Base-by-base conservation (phyloP, 1,284 basidiomycete species). In the Malassezia japonica region DNA sequence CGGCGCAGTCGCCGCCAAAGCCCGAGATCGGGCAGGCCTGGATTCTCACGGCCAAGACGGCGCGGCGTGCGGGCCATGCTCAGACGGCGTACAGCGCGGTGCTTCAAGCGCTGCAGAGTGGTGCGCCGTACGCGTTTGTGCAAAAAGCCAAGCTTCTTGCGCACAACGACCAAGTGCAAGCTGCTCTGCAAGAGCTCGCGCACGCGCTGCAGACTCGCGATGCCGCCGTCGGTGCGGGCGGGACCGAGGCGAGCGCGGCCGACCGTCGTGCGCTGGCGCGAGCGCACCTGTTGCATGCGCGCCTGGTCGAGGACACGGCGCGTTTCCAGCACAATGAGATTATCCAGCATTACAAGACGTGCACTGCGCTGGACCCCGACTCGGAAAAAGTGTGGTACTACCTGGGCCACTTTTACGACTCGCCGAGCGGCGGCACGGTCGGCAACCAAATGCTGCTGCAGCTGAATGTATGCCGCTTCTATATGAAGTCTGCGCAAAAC, bases 81-180 rank as follows among this genome's bases (percentile, higher is more conserved):
- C 94, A 98, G 76, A 95, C 92, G 0, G 90, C 94, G 2, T 99
- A 98, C 71, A 95, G 87, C 65, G 91, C 94, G 1, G 83, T 88
- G 48, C 79, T 99, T 0, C 94, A 98, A 74, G 88, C 90, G 0
- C 81, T 83, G 49, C 84, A 89, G 67, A 80, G 79, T 58, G 79
- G 82, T 28, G 81, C 83, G 0, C 80, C 81, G 0, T 89, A 86
- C 65, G 82, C 85, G 3, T 96, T 94, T 75, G 80, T 95, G 36
- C 88, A 98, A 72, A 86, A 84, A 61, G 87, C 88, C 1, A 96
- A 91, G 72, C 80, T 98, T 3, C 76, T 87, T 39, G 84, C 84
- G 57, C 81, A 81, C 4, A 82, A 80, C 43, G 90, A 87, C 8
- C 85, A 94, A 61, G 82, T 85, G 4, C 76, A 92, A 32, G 83